Conservation (phyloP, 306 rosid genomes). For the Canavalia ensiformis region DNA sequence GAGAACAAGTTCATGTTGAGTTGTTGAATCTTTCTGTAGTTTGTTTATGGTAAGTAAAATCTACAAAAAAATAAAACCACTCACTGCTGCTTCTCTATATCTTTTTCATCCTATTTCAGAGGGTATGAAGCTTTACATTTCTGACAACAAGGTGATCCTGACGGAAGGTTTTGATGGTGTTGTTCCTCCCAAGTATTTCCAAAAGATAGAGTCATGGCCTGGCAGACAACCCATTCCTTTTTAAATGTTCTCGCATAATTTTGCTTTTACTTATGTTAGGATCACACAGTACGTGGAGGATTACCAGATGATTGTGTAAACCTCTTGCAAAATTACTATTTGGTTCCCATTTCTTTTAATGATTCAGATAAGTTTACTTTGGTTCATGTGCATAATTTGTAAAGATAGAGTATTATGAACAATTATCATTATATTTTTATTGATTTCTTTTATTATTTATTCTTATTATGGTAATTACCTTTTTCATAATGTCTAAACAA, state of each 20-base stretch:
- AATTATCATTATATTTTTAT: not conserved
- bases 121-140: conserved; percentile 88
- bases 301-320: conserved; percentile 30
- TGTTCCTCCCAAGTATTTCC: conserved; percentile 76
- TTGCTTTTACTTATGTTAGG: conserved; percentile 4
- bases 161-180: conserved; percentile 90
- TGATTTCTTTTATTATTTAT: not conserved
- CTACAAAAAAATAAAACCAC: not conserved
- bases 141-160: conserved; percentile 90
- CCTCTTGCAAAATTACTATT: not conserved
- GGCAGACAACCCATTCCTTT: conserved; percentile 62
- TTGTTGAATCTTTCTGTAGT: conserved; percentile 8
- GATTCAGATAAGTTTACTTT: not conserved
- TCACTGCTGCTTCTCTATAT: not conserved
- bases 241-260: conserved; percentile 36
- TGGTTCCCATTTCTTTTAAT: not conserved
- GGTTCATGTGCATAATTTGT: not conserved
- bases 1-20: conserved; percentile 32
- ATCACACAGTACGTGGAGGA: conserved; percentile 2
- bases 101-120: conserved; percentile 58
- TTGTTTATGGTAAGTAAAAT: not conserved
- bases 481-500: no score
- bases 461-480: not conserved
- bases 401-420: not conserved
- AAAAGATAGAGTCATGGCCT: conserved; percentile 89